Base-by-base conservation (phyloP, 768 basidiomycete genomes). In the Kwoniella botswanensis region DNA sequence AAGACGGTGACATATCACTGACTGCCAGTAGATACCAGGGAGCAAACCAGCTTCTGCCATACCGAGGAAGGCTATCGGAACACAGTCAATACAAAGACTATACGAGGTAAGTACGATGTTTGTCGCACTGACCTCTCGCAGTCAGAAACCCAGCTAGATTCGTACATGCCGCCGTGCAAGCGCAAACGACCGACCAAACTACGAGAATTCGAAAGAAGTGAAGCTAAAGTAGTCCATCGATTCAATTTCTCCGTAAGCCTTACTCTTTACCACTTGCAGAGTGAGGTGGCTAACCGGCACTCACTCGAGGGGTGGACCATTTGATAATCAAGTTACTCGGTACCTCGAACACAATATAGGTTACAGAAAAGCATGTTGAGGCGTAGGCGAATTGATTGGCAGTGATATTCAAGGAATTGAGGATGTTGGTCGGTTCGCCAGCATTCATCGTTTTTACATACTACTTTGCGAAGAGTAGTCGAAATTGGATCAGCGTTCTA, bases 301-400 rank as follows among this genome's bases (percentile, higher is more conserved):
- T 42, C 63, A 75, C 74, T 63, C 75, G 61, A 6, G 75, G 75
- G 17, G 73, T 76, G 1, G 68, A 55, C 73, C 73, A 72, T 60
- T 76, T 76, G 57, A 76, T 70, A 26, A 74, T 62, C 18, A 76
- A 18, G 46, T 76, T 76, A 13, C 62, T 66, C 5, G 75, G 77
- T n/a, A 79, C 62, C 56, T 77, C 78, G 13, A 66, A 44, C 5
- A 76, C 21, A 29, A 76, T 67, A 72, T 72, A 77, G 10, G 66
- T 60, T 57, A 77, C 73, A 29, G 65, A 69, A 71, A 62, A 77
- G 43, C 66, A 61, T 2, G 78, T 77, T 12, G 68, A 29, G 1
- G 66, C 35, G 44, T 60, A 75, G 42, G 70, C 68, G 35, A 68
- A 79, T 41, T 79, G 42, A 67, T 79, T 58, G 21, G 57, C 41